Percentiles rank a stretch among this genome's conserved stretches.
Conservation (phyloP, 2,329 filamentous ascomycete genomes). For the Waltergamsia citrina region DNA sequence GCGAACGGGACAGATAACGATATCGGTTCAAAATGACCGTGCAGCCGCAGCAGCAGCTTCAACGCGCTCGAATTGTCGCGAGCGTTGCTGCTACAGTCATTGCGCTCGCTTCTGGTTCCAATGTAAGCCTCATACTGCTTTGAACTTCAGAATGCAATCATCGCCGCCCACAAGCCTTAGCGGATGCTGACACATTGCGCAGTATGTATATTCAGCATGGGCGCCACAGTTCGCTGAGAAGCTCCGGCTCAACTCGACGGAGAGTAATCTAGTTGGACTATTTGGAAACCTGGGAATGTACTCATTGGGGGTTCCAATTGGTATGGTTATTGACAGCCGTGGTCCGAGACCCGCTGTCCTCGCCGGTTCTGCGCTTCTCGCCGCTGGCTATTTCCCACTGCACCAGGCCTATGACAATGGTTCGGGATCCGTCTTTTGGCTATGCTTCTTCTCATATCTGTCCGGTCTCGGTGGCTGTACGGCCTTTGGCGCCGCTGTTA, state of each 20-base stretch:
- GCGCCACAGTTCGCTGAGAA: slow-evolving; percentile 87
- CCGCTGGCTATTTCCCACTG: slow-evolving; percentile 77
- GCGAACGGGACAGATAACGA: too few species aligned
- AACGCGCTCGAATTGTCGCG: slow-evolving; percentile 58
- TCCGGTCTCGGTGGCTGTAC: slow-evolving; percentile 84
- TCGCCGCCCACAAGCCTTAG: not conserved
- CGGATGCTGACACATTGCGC: slow-evolving; percentile 5
- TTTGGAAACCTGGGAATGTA: slow-evolving; percentile 92
- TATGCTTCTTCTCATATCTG: slow-evolving; percentile 79
- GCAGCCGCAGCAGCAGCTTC: not conserved
- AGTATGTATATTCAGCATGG: slow-evolving; percentile 99
- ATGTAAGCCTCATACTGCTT: slow-evolving; percentile 45
- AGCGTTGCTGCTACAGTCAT: slow-evolving; percentile 79
- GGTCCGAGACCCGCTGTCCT: slow-evolving; percentile 74
- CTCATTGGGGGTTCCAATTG: slow-evolving; percentile 77
- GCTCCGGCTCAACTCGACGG: slow-evolving; percentile 79
- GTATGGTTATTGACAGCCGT: slow-evolving; percentile 74
- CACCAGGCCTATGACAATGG: slow-evolving; percentile 68
- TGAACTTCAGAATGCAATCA: too few species aligned
- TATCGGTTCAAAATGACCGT: too few species aligned
- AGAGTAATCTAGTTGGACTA: slow-evolving; percentile 86
- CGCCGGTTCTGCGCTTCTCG: slow-evolving; percentile 63
- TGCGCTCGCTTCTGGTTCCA: slow-evolving; percentile 84
- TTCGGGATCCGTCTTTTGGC: slow-evolving; percentile 41
- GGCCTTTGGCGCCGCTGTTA: slow-evolving; percentile 83